Base-by-base conservation (phyloP, 2,329 filamentous ascomycete species). In the Ceratocystis albifundus region DNA sequence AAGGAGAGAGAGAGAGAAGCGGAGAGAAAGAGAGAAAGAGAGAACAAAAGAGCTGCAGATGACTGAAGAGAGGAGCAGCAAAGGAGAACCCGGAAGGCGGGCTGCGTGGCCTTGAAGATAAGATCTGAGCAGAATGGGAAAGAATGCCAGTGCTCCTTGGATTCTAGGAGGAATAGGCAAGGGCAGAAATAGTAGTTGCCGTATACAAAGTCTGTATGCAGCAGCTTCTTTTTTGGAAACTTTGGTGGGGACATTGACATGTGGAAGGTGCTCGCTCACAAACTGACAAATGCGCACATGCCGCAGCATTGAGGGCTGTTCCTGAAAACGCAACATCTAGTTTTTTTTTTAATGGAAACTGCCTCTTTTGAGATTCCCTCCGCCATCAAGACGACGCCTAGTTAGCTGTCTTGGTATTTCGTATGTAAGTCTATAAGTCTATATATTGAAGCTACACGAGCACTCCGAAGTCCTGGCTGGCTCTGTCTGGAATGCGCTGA, bases 21-120 rank as follows among this genome's bases (percentile, higher is more conserved):
- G n/a, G 12, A 12, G 8, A 20, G 25, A 36, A 36, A 7, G 28
- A 36, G 4, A 6, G 17, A 30, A 55, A 30, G 22, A 20, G 50
- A 55, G n/a, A 12, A n/a, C 3, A 5, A 30, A 30, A 30, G 30
- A 30, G 7, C n/a, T n/a, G n/a, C 30, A 15, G 46, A 10, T 10
- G 25, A 25, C 28, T 25, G 48, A 41, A 10, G 36, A 41, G n/a
- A n/a, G n/a, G n/a, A n/a, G n/a, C n/a, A n/a, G 12, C 36, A 41
- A 41, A 41, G 10, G 10, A 10, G 36, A 25, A 53, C 15, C 8
- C 28, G 48, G 22, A 20, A 36, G 15, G 55, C 8, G n/a, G 55
- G 55, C 55, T 59, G n/a, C 55, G 55, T 5, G 55, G 55, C 55
- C 55, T 59, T 59, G 55, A 59, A 59, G 55, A 59, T 17, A 30